These are phyloP conservation scores for Lactifluus hygrophoroides DNA, from an alignment of 768 basidiomycete species.

Conservation along the genomic window DNA sequence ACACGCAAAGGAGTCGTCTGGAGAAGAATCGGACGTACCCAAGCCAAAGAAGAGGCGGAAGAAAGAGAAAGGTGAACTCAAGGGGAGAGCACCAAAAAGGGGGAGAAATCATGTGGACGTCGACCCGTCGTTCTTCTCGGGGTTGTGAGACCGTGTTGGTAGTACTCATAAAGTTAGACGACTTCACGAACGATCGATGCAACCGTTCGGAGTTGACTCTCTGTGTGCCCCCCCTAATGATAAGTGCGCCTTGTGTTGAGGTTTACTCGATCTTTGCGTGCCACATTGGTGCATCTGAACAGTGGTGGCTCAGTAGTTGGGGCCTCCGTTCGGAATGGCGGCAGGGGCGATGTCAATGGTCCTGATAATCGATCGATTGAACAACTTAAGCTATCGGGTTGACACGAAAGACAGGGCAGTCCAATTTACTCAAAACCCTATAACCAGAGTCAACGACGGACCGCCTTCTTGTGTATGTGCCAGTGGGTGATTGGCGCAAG, in stretches of 20 bases:
- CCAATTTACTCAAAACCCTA: not conserved
- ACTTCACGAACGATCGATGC: not conserved
- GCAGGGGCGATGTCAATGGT: too few relatives aligned
- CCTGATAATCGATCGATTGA: not conserved
- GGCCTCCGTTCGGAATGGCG: too few relatives aligned
- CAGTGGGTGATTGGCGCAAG: not conserved
- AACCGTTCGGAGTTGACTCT: not conserved
- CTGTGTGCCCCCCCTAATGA: too few relatives aligned
- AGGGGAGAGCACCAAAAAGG: conserved; percentile 43
- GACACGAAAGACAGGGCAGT: too few relatives aligned
- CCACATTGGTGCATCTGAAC: too few relatives aligned
- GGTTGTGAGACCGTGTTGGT: conserved; percentile 32
- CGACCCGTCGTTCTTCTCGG: conserved; percentile 59
- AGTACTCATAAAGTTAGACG: not conserved
- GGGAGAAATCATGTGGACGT: conserved; percentile 50
- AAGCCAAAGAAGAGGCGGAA: conserved; percentile 48
- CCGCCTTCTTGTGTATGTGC: too few relatives aligned
- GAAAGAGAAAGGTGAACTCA: conserved; percentile 41
- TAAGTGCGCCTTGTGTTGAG: too few relatives aligned
- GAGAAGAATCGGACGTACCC: conserved; percentile 25
- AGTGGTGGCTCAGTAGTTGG: too few relatives aligned
- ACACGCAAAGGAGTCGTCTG: conserved; percentile 11
- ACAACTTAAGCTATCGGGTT: too few relatives aligned
- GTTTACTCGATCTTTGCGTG: too few relatives aligned
- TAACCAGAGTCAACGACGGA: not conserved